Base-by-base conservation (phyloP, 495 filamentous ascomycete genomes). In the Bacidia rubella region DNA sequence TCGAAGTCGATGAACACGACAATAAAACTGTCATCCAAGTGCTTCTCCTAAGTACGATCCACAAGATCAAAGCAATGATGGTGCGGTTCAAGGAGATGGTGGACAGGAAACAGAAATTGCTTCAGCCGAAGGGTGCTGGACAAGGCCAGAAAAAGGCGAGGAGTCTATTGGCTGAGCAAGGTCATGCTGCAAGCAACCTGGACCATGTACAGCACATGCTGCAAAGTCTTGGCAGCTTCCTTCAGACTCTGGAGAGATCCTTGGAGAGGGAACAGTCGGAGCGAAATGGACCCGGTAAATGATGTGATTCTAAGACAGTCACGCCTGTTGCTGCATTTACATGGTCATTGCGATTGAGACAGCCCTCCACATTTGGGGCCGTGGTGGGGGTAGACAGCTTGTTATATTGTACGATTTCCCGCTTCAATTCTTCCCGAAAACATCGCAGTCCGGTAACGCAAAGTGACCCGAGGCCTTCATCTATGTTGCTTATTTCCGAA, bases 1-100 rank as follows among this genome's bases (percentile, higher is more conserved):
- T 47, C 25, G 51, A 54, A 32, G 25, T 54, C 19, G 41, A 19
- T 22, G 43, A 49, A 24, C 17, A 27, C 7, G 51, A 54, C 15
- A 45, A 43, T 9, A 35, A 43, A 24, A 45, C 39, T 24, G 35
- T 54, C 19, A 24, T 27, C 12, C 51, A 49, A 20, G 51, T 54
- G 41, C 51, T 54, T 26, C 51, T 54, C 20, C 51, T 54, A 20
- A 40, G 44, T 19, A 40, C 51, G 25, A 47, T 54, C 22, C 51
- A 43, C 39, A 54, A 32, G 24, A 54, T 54, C 51, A 54, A 54
- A 47, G 24, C 51, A 20, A 29, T 47, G 43, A 15, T 54, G 9
- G n/a, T 19, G 23, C 41, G 27, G 5, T 54, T 54, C 25, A 35
- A 29, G 17, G 51, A 54, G n/a, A 54, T 54, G 42, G 41, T 54